phyloP scores from a whole-genome alignment of 2,329 filamentous ascomycete genomes.

The Geosmithia putterillii region DNA sequence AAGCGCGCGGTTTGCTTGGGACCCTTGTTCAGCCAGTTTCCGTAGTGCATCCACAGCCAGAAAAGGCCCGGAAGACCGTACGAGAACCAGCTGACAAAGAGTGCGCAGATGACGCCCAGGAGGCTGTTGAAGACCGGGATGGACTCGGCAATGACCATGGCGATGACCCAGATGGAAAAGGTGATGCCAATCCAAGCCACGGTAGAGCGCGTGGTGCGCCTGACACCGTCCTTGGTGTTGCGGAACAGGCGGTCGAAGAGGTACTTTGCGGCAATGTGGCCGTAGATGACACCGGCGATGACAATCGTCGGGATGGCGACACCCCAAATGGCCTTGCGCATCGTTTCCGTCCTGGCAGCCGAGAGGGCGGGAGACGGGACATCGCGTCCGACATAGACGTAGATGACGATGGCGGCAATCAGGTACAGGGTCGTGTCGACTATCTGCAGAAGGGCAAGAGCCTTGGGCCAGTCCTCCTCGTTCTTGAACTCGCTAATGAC shows the following conservation, averaged over 20 bases:
- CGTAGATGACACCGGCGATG: conserved; percentile 60
- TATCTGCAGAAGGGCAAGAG: conserved; percentile 16
- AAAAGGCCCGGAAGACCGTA: conserved; percentile 33
- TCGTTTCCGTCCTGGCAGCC: conserved; percentile 22
- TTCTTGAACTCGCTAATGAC: conserved; percentile 21
- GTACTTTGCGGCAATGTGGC: conserved; percentile 53
- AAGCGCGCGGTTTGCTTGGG: conserved; percentile 17
- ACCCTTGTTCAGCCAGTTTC: conserved; percentile 21
- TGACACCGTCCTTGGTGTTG: conserved; percentile 28
- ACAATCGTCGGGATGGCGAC: conserved; percentile 25
- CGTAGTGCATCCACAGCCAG: conserved; percentile 34
- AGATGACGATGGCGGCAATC: conserved; percentile 17
- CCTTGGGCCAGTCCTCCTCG: conserved; percentile 17
- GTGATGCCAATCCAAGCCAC: conserved; percentile 48
- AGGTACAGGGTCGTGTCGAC: conserved; percentile 19
- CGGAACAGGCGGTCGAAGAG: conserved; percentile 51
- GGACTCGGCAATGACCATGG: conserved; percentile 56
- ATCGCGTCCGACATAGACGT: conserved; percentile 15
- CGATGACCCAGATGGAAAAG: conserved; percentile 41
- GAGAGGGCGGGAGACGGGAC: conserved; percentile 19
- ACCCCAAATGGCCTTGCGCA: conserved; percentile 20
- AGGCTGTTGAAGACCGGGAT: conserved; percentile 59
- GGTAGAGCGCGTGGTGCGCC: conserved; percentile 35
- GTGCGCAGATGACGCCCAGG: conserved; percentile 46
- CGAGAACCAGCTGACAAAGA: conserved; percentile 59